A percentile compares a stretch with the other conserved stretches of the same genome.
Evolutionary conservation across 139 green algal genomes (phyloP).

Genomic region (Chlamydomonas sp.): DNA sequence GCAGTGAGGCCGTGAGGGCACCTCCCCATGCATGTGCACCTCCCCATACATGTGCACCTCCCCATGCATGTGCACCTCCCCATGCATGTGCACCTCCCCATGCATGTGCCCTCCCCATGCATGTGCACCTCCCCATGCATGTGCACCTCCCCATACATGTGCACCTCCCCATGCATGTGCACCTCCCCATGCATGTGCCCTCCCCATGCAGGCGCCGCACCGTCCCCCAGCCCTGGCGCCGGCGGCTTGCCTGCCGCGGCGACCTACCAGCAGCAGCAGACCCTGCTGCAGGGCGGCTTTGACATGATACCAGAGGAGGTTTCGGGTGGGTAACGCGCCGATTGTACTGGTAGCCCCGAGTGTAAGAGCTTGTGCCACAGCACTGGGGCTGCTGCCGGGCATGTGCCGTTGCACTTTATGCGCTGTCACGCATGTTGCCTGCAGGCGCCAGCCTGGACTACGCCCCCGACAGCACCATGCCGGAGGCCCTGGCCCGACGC

Average conservation of each 20-base stretch:
- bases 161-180: too few species aligned
- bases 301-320: conserved; percentile 23
- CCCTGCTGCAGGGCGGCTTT: background rate
- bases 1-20: too few species aligned
- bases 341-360: background rate
- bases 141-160: too few species aligned
- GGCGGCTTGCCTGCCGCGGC: background rate
- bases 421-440: background rate
- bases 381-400: too few species aligned
- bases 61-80: too few species aligned
- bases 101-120: too few species aligned
- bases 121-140: too few species aligned
- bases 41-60: too few species aligned
- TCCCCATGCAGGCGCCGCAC: too few species aligned
- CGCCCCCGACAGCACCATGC: conserved; percentile 14
- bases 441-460: conserved; percentile 32
- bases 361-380: background rate
- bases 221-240: background rate
- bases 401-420: background rate
- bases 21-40: too few species aligned
- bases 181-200: too few species aligned
- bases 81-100: too few species aligned
- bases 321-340: conserved; percentile 1
- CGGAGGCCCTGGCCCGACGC: background rate
- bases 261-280: background rate